These are phyloP conservation scores for Prunus persica DNA, from an alignment of 306 rosid genomes.

Conservation along the genomic window DNA sequence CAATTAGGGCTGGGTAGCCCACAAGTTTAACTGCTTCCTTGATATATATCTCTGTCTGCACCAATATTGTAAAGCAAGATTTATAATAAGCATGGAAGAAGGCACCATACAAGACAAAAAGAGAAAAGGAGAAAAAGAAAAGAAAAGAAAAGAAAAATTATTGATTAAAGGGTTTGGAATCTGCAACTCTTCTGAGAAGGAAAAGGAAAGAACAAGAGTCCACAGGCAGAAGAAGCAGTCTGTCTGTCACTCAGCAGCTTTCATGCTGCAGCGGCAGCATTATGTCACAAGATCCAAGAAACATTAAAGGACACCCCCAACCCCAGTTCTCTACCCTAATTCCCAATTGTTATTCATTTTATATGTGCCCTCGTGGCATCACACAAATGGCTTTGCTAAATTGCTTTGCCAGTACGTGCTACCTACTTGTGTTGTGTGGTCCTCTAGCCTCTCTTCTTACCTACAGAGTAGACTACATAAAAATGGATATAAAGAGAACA, in stretches of 20 bases:
- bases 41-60: not conserved
- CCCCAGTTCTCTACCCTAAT: not conserved
- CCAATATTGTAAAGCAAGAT: not conserved
- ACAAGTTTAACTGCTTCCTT: not conserved
- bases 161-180: slow-evolving; percentile 20
- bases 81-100: not conserved
- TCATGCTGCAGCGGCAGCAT: slow-evolving; percentile 15
- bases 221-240: slow-evolving; percentile 1
- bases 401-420: not conserved
- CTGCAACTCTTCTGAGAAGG: slow-evolving; percentile 45
- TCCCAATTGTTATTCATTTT: not conserved
- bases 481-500: too few species aligned
- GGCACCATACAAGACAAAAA: not conserved
- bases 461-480: too few species aligned
- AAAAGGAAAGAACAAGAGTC: slow-evolving; percentile 41
- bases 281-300: slow-evolving; percentile 42
- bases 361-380: not conserved
- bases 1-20: not conserved
- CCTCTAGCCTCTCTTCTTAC: not conserved
- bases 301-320: not conserved
- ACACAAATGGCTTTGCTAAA: not conserved
- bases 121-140: slow-evolving; percentile 20
- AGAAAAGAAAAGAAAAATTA: not conserved
- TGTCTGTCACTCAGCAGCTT: slow-evolving; percentile 22
- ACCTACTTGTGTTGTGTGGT: not conserved